These are phyloP conservation scores for Oryza officinalis DNA, from an alignment of 176 grass and related monocot species.

Conservation along the genomic window DNA sequence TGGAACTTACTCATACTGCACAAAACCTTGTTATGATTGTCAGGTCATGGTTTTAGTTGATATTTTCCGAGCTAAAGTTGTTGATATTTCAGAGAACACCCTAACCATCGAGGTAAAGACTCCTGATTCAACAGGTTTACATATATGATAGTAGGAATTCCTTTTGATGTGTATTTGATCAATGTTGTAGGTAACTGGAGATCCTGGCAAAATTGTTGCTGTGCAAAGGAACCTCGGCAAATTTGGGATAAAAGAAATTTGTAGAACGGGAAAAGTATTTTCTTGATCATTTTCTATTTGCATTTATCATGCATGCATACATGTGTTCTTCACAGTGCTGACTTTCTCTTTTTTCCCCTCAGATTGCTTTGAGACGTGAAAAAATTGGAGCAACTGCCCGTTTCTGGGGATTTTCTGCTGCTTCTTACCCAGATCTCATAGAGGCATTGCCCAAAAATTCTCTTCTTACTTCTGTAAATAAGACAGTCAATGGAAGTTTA, in stretches of 20 bases:
- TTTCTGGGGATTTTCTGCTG: constrained; percentile 94
- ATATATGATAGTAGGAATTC: constrained; percentile 7
- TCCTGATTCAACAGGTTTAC: background rate
- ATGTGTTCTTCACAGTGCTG: constrained; percentile 16
- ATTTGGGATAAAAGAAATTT: constrained; percentile 94
- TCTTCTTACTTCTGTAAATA: constrained; percentile 53
- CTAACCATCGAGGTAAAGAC: constrained; percentile 75
- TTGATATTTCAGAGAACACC: constrained; percentile 86
- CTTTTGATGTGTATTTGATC: constrained; percentile 29
- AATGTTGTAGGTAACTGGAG: constrained; percentile 79
- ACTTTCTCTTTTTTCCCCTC: constrained; percentile 29
- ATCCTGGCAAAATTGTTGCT: constrained; percentile 92
- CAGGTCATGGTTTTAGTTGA: constrained; percentile 94
- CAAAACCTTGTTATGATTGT: constrained; percentile 33
- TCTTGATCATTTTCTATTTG: constrained; percentile 24
- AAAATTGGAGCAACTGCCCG: constrained; percentile 84
- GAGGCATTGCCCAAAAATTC: constrained; percentile 40
- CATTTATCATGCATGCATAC: background rate
- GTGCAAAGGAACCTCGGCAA: constrained; percentile 73
- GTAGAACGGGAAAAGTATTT: constrained; percentile 86
- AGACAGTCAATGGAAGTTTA: constrained; percentile 40
- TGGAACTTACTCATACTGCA: background rate
- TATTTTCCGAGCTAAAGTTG: constrained; percentile 96
- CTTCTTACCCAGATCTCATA: constrained; percentile 90
- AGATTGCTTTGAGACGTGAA: constrained; percentile 98